Evolutionary conservation across 1,139 yeast genomes (phyloP).

Genomic region (Suhomyces panamericanus): DNA sequence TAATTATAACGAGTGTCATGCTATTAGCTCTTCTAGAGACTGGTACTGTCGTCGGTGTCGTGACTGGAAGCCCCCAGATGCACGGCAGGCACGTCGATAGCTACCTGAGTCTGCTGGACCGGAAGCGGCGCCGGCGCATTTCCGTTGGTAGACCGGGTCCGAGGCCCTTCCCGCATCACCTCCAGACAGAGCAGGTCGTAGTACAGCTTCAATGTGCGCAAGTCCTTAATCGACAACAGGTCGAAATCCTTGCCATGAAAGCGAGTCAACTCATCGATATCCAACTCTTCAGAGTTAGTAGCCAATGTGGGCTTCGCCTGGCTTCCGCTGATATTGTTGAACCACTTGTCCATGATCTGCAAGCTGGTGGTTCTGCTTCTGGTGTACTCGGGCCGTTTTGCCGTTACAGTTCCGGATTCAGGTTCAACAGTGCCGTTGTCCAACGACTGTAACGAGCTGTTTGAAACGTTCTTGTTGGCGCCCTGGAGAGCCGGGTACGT

Average conservation of each 20-base stretch:
- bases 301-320: conserved; percentile 10
- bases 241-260: conserved; percentile 40
- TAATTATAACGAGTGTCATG: too few relatives aligned
- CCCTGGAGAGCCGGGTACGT: conserved; percentile 9
- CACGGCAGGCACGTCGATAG: too few relatives aligned
- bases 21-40: not conserved
- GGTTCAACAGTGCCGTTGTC: conserved; percentile 24
- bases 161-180: conserved; percentile 11
- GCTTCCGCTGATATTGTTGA: conserved; percentile 30
- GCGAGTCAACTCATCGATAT: conserved; percentile 29
- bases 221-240: conserved; percentile 36
- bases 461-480: conserved; percentile 25
- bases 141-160: too few relatives aligned
- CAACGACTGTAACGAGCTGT: conserved; percentile 35
- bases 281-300: conserved; percentile 10
- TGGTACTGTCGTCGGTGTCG: conserved; percentile 3
- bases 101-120: not conserved
- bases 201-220: conserved; percentile 32
- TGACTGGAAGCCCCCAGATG: too few relatives aligned
- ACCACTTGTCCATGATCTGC: conserved; percentile 50
- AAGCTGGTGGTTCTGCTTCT: conserved; percentile 41
- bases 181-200: conserved; percentile 41
- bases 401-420: conserved; percentile 10
- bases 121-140: not conserved
- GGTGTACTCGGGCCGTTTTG: conserved; percentile 27